Evolutionary conservation across 169 alveolate species (phyloP).

Genomic region (Condylostoma magnum): DNA sequence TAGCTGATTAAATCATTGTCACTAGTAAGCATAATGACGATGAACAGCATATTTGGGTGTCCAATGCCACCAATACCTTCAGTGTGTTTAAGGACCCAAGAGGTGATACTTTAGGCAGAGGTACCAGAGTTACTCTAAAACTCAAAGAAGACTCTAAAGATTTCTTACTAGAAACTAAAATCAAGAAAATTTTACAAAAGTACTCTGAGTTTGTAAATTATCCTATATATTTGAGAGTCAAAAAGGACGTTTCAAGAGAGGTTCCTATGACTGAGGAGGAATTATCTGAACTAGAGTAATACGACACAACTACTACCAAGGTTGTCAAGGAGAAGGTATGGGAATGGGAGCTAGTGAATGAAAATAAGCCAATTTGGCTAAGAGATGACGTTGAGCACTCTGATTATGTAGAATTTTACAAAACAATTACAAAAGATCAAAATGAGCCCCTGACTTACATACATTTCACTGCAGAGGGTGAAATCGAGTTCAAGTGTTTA

Average conservation of each 20-base stretch:
- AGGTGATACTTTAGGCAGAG: conserved; percentile 96
- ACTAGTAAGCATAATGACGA: conserved; percentile 93
- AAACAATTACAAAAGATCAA: conserved; percentile 93
- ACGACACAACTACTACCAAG: conserved; percentile 51
- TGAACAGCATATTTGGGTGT: conserved; percentile 97
- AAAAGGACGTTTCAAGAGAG: conserved; percentile 57
- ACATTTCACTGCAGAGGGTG: conserved; percentile 99
- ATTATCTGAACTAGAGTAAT: conserved; percentile 54
- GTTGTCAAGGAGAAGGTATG: conserved; percentile 86
- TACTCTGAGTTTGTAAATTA: conserved; percentile 97
- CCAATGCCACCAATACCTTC: conserved; percentile 96
- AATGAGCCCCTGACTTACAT: conserved; percentile 96
- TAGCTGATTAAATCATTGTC: conserved; percentile 97
- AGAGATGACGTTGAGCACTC: conserved; percentile 95
- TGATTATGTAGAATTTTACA: conserved; percentile 95
- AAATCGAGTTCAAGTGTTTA: conserved; percentile 96
- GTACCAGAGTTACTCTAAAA: conserved; percentile 96
- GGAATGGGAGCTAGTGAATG: conserved; percentile 94
- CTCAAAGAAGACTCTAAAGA: conserved; percentile 99
- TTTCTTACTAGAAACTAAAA: conserved; percentile 90
- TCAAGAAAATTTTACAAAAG: conserved; percentile 90
- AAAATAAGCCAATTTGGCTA: conserved; percentile 98
- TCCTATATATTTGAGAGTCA: conserved; percentile 93
- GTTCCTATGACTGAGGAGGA: conserved; percentile 58
- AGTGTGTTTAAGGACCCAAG: conserved; percentile 94